Evolutionary conservation across 2,329 filamentous ascomycete genomes (phyloP), one percentile per base, ranked within the genome.

Genomic region (Trichoderma citrinoviride): DNA sequence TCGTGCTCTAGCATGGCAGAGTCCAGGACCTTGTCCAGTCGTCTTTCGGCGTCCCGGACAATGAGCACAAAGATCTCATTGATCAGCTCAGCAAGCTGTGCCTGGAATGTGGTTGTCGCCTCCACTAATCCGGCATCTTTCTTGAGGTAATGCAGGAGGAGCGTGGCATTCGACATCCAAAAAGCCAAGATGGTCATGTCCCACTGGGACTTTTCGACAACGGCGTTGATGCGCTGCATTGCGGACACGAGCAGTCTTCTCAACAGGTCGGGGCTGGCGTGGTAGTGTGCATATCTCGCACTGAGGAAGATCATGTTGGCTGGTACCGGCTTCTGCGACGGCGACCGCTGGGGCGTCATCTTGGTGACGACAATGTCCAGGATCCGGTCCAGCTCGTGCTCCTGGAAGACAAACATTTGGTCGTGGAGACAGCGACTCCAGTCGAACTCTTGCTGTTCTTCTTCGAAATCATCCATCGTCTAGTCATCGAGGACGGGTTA

Each of bases 381-480:
- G 72, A 99, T 97, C 65, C 90, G 88, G 65, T 94, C 90, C 58
- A 99, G 84, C 74, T 99, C 94, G 74, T 87, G 90, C 70, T 98
- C 94, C 76, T 99, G 95, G 75, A 99, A 99, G 43, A 99, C 95
- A 75, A 99, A 99, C 95, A 99, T 99, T 76, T 99, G 95, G 75
- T 99, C 95, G 74, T 97, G 92, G 55, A 97, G 82, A 77, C 95
- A 99, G 71, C 91, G 85, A 68, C 90, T 90, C 95, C 95, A 99
- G 67, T 97, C 90, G 72, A 99, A 99, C 68, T 98, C 95, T 73
- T 96, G 93, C 64, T 89, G 87, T 65, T 97, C 93, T 72, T 96
- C 92, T 70, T 92, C 90, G 21, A 93, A 85, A 61, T 97, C 93
- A 66, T 94, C 92, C 17, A 85, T 82, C 19, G 87, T 82, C 86